Evolutionary conservation across 345 rosid genomes (phyloP).

Genomic region (Diplotaxis tenuifolia): DNA sequence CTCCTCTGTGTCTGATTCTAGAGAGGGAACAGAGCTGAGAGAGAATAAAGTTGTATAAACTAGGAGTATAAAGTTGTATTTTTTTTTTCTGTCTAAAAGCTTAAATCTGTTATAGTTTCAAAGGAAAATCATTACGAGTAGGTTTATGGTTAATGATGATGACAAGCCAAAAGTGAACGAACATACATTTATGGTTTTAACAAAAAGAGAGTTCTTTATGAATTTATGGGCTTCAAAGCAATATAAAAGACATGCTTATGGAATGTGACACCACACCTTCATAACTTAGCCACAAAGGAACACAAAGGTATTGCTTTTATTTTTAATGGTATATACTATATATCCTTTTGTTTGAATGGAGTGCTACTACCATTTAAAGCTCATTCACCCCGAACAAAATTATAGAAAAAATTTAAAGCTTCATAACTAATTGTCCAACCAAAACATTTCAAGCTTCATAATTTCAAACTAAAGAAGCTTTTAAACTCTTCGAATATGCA

Average conservation of each 20-base stretch:
- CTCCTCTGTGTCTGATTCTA: too few species aligned
- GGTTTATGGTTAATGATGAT: neutral
- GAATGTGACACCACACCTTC: constrained; percentile 36
- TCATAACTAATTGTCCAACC: too few species aligned
- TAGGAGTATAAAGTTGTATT: too few species aligned
- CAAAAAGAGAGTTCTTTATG: neutral
- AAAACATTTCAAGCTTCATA: too few species aligned
- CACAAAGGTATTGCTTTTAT: constrained; percentile 14
- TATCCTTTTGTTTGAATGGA: constrained; percentile 1
- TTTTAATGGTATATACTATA: neutral
- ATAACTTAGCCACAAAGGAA: constrained; percentile 40
- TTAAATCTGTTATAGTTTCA: neutral
- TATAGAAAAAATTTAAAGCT: too few species aligned
- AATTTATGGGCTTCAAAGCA: constrained; percentile 9
- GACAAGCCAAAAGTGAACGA: constrained; percentile 4
- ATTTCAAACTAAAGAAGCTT: neutral
- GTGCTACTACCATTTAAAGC: neutral
- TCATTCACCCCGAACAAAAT: neutral
- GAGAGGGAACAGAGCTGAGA: too few species aligned
- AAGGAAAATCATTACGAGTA: neutral
- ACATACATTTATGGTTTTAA: neutral
- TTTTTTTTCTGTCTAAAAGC: neutral
- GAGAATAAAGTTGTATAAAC: too few species aligned
- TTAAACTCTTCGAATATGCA: neutral
- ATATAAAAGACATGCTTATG: constrained; percentile 29